Evolutionary conservation across 2,329 filamentous ascomycete genomes (phyloP).

Genomic region (Fusarium globosum): DNA sequence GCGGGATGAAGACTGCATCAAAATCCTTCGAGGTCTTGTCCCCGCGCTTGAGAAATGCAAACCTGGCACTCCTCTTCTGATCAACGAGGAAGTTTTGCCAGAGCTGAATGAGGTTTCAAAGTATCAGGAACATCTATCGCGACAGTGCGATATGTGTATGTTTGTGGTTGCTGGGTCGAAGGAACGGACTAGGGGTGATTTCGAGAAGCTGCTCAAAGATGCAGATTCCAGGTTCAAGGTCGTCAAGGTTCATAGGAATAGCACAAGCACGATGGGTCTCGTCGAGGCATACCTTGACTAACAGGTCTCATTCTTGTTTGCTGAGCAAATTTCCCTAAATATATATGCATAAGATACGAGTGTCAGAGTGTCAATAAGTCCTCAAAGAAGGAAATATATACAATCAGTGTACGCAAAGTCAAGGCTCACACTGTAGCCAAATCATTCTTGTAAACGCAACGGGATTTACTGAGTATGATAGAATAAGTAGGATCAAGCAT

Average conservation of each 20-base stretch:
- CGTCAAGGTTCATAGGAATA: neutral
- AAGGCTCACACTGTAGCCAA: accelerated
- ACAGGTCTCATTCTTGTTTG: accelerated
- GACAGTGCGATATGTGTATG: neutral
- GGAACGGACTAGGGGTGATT: neutral
- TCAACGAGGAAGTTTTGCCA: neutral
- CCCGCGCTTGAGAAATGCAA: neutral
- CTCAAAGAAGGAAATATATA: neutral
- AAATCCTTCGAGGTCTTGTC: neutral
- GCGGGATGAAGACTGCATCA: neutral
- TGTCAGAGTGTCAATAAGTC: accelerated
- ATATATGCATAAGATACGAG: accelerated
- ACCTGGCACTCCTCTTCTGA: neutral
- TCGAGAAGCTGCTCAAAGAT: neutral
- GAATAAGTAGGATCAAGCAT: no score
- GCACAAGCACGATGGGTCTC: neutral
- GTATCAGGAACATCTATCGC: neutral
- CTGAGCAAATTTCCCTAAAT: accelerated
- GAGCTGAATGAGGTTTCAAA: neutral
- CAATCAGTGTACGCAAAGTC: accelerated
- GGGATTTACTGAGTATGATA: no score
- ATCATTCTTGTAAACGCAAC: neutral
- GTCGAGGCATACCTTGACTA: neutral
- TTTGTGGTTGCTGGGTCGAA: neutral
- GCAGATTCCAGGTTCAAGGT: neutral